Evolutionary conservation across 257 asterid genomes (phyloP).

Genomic region (Haberlea rhodopensis): DNA sequence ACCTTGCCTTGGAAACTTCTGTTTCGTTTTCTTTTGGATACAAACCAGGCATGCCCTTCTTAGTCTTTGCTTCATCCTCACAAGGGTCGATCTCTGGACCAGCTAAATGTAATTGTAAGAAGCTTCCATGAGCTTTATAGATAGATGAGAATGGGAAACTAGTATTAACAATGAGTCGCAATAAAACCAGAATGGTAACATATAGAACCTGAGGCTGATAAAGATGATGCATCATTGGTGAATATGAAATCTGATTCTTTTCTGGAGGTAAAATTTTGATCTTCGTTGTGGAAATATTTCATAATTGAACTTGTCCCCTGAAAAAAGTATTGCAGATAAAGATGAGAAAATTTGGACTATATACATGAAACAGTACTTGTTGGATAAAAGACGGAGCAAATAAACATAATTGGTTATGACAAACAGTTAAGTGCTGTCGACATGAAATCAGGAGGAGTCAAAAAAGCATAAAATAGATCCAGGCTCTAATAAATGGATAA

Average conservation of each 20-base stretch:
- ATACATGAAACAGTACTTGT: constrained; percentile 11
- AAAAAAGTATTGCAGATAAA: constrained; percentile 29
- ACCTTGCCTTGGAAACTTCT: constrained; percentile 49
- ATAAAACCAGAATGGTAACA: constrained; percentile 28
- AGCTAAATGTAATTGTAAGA: neutral
- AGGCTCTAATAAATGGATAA: constrained; percentile 10
- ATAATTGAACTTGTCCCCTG: constrained; percentile 90
- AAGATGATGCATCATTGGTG: constrained; percentile 38
- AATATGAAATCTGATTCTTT: constrained; percentile 37
- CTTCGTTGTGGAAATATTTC: constrained; percentile 62
- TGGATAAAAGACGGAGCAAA: neutral
- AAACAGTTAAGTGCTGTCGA: constrained; percentile 7
- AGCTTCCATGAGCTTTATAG: neutral
- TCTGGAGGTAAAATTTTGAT: constrained; percentile 30
- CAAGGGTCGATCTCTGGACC: neutral
- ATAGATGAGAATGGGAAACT: constrained; percentile 17
- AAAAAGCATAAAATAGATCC: constrained; percentile 14
- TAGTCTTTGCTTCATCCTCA: neutral
- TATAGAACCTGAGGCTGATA: constrained; percentile 52
- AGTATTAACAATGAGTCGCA: constrained; percentile 13
- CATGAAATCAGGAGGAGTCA: neutral
- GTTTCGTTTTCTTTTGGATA: constrained; percentile 18
- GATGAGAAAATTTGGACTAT: constrained; percentile 16
- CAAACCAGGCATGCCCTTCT: neutral
- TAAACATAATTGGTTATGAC: constrained; percentile 5